Conservation (phyloP, 2,329 filamentous ascomycete species). For the Fulvia fulva region DNA sequence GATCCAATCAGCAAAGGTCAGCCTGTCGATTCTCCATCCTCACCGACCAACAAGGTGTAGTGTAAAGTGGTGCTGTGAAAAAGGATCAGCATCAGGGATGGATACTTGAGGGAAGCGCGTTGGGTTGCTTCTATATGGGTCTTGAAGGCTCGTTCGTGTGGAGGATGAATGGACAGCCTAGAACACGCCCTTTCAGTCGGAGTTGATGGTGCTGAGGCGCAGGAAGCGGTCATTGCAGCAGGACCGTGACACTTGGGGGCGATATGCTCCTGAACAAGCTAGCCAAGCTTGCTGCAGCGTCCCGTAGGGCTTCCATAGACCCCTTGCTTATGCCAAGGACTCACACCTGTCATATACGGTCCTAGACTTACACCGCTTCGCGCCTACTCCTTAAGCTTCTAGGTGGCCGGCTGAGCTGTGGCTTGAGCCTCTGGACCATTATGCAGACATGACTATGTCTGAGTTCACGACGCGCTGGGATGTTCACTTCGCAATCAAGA, state of each 20-base stretch:
- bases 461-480: too few relatives aligned
- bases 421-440: too few relatives aligned
- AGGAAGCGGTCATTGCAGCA: neutral
- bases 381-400: too few relatives aligned
- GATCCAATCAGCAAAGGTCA: slow-evolving; percentile 1
- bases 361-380: too few relatives aligned
- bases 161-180: neutral
- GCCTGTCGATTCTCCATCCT: neutral
- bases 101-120: neutral
- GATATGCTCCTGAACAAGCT: neutral
- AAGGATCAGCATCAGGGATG: neutral
- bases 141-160: neutral
- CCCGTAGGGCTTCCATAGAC: neutral
- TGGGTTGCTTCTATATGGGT: neutral
- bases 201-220: neutral
- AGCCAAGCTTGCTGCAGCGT: neutral
- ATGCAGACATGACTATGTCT: too few relatives aligned
- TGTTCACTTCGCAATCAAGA: too few relatives aligned
- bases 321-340: too few relatives aligned
- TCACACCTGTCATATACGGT: too few relatives aligned
- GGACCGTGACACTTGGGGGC: too few relatives aligned
- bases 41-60: neutral
- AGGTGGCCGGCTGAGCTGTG: too few relatives aligned
- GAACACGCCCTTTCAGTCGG: too few relatives aligned
- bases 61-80: neutral